Evolutionary conservation across 1,284 basidiomycete genomes (phyloP), one percentile per base, ranked within the genome.

Genomic region (Pascua sp.): DNA sequence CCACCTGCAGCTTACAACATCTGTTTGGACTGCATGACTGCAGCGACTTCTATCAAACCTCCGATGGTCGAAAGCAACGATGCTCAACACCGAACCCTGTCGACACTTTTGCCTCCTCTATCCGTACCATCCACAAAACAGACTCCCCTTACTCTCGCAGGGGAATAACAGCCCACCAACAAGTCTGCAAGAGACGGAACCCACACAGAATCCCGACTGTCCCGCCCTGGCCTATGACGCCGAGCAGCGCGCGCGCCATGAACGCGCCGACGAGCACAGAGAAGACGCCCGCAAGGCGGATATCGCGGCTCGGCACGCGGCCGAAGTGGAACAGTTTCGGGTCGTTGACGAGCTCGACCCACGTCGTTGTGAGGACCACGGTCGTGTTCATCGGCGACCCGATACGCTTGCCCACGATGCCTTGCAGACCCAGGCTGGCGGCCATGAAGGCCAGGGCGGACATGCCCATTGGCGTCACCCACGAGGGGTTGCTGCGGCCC

Each of bases 271-370:
- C 32, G 71, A 92, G 87, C 50, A 91, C 80, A 13, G 81, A 75
- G 15, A 81, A 47, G 51, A 89, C 86, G 0, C 85, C 89, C 61
- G 88, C 79, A 51, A 86, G 66, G 65, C 86, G 85, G 74, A 90
- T 85, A 71, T 92, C 90, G 42, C 90, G 84, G 2, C 85, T 80
- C 38, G 76, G 77, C 59, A 87, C 80, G 43, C 52, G 61, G 17
- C 61, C 57, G 53, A 80, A 76, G 76, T 76, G 79, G 86, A 78
- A 87, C 11, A 92, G 80, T 46, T 83, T 78, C 0, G 90, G 89
- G 71, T 91, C 89, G 50, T 85, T 85, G 80, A 89, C 82, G 53
- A 92, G 83, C 73, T 92, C 89, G 57, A 90, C 88, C 89, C 89
- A 92, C 18, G 89, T 85, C 9, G 89, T 89, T 7, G 88, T 90